Evolutionary conservation across 2,329 filamentous ascomycete species (phyloP), one percentile per base, ranked within the genome.

Genomic region (Colletotrichum sp.): DNA sequence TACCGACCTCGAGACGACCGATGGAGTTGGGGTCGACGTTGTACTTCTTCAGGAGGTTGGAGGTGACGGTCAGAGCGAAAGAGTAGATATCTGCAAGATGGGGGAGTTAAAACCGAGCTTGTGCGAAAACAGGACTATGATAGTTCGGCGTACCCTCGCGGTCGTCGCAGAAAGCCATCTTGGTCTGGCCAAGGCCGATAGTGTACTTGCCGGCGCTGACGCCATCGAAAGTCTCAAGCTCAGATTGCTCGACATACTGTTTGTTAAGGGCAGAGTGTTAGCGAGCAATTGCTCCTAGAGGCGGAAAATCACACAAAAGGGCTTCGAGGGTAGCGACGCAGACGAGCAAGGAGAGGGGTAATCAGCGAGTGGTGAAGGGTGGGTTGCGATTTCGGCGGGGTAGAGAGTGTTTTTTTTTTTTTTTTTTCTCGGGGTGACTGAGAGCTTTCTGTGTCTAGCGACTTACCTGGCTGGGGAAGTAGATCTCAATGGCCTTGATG

Each of bases 401-500:
- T 69, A 71, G 71, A 38, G 15, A 36, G 28, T 18, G 24, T 48
- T 55, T 67, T 34, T 34, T 61, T 48, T 55, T 67, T 34, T 34
- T 61, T 52, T 66, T 30, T 36, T 30, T 8, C 8, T 8, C 18
- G n/a, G 32, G n/a, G 6, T 34, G 9, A 32, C n/a, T 70, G 78
- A 68, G 72, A 71, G 72, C 66, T 30, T 76, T 64, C 18, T 34
- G 30, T 61, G 28, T n/a, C 12, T 16, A n/a, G 10, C 18, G 9
- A 87, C 92, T 79, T 87, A 96, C 95, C 92, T 96, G 95, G 85
- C 90, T 94, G 79, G 95, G 95, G 84, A 95, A 95, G 87, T 97
- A 97, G 84, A 97, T 92, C 85, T 97, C 95, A 86, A 97, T 95
- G 93, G 94, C 95, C 90, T 97, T 96, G 85, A 97, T 96, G 91